Base-by-base conservation (phyloP, 108 stramenopile species). In the Schizochytrium sp. region DNA sequence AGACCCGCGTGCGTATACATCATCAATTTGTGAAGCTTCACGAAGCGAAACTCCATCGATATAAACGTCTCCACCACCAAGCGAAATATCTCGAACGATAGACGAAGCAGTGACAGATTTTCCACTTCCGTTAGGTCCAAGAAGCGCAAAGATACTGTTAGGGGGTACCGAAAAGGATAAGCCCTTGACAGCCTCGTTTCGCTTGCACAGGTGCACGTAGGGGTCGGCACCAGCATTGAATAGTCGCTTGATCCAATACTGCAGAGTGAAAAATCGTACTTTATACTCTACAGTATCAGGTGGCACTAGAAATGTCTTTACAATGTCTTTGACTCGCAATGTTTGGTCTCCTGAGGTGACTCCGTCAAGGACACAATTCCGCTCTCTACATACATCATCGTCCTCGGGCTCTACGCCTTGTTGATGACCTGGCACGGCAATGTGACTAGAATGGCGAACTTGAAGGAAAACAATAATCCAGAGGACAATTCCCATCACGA, bases 381-480 rank as follows among this genome's bases (percentile, higher is more conserved):
- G 89, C 69, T 92, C 93, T 50, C 55, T 87, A 3, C 41, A 49
- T 10, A 93, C 38, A 17, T 88, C 89, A 10, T 61, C 57, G 64
- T 92, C 87, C 17, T 72, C 49, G 2, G 88, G 76, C 15, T 88
- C 44, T 50, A 90, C 89, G 42, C 91, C 45, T 12, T 76, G 90
- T 10, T 60, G 50, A 2, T 42, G 49, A 5, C 76, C 76, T 2
- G 50, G 50, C 8, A 55, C 76, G 76, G 50, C 53, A 5, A 10
- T 10, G 28, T 87, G 49, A 60, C 41, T 46, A 53, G n/a, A 88
- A 88, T 13, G 87, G 46, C 10, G 91, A 88, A 12, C 91, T 92
- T 46, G 91, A 3, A 61, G 45, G 41, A 90, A 92, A 3, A 93
- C 61, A 56, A 88, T 90, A 41, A 42, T 38, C 93, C 93, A 94